A percentile compares a stretch with the other conserved stretches of the same genome.
These are phyloP conservation scores for Aspergillus thermomutatus DNA, from an alignment of 2,329 filamentous ascomycete species.

Conservation along the genomic window DNA sequence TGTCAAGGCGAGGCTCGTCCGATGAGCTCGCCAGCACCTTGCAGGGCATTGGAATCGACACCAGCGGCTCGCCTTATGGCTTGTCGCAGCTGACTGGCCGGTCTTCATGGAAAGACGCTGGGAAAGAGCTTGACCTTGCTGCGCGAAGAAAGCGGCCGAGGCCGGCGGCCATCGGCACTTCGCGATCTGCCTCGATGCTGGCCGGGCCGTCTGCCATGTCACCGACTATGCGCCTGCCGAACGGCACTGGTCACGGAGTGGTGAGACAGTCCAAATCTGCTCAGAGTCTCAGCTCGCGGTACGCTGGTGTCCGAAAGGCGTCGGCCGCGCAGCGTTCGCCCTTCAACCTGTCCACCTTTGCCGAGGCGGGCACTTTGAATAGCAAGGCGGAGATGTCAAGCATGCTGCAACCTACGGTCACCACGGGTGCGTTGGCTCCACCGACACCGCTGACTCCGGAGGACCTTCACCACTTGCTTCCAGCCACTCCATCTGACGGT, in stretches of 20 bases:
- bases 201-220: conserved; percentile 40
- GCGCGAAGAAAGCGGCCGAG: conserved; percentile 45
- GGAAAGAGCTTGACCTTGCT: conserved; percentile 45
- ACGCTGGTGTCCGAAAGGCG: conserved; percentile 46
- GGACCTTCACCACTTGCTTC: conserved; percentile 40
- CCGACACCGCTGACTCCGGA: conserved; percentile 44
- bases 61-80: conserved; percentile 18
- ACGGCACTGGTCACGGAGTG: conserved; percentile 33
- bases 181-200: conserved; percentile 36
- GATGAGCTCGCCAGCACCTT: conserved; percentile 33
- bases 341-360: conserved; percentile 43
- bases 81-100: conserved; percentile 26
- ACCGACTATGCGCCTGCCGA: conserved; percentile 36
- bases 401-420: conserved; percentile 33
- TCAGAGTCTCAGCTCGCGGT: conserved; percentile 43
- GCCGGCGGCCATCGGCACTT: conserved; percentile 45
- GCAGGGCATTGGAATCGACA: conserved; percentile 35
- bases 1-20: conserved; percentile 30
- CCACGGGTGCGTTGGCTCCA: conserved; percentile 36
- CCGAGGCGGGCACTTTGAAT: conserved; percentile 40
- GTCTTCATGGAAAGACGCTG: conserved; percentile 33
- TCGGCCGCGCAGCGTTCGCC: conserved; percentile 47
- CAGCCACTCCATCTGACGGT: conserved; percentile 36
- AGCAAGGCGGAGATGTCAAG: conserved; percentile 32
- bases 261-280: conserved; percentile 46